A percentile compares a stretch with the other conserved stretches of the same genome.
phyloP scores from a whole-genome alignment of 23 red algal species.

The Pyropia yezoensis region DNA sequence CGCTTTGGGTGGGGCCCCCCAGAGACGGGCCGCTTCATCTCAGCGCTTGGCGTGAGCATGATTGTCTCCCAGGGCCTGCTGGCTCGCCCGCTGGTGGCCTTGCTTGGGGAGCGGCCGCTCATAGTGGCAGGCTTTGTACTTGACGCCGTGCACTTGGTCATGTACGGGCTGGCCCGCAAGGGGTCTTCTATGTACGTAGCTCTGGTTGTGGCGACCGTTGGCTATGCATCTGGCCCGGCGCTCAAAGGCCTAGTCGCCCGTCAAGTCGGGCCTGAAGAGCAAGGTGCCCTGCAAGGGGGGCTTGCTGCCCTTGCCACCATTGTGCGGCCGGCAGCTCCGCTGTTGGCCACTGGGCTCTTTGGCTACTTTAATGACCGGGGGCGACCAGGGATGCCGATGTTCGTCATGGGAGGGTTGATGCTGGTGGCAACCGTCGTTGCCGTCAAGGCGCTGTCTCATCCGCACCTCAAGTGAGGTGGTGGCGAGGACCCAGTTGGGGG shows the following conservation, averaged over 20 bases:
- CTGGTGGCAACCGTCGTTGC: constrained; percentile 8
- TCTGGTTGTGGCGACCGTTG: constrained; percentile 33
- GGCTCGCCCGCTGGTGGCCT: constrained; percentile 16
- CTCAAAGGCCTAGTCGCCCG: constrained; percentile 51
- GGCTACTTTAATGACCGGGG: constrained; percentile 21
- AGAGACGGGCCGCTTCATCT: constrained; percentile 44
- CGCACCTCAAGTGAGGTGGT: not conserved
- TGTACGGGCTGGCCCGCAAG: constrained; percentile 27
- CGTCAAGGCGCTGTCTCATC: not conserved
- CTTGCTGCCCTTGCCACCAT: constrained; percentile 29
- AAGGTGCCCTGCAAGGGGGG: constrained; percentile 48
- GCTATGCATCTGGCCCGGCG: constrained; percentile 28
- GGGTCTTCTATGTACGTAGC: constrained; percentile 14
- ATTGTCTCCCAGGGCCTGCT: constrained; percentile 41
- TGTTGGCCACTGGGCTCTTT: constrained; percentile 35
- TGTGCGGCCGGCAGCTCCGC: constrained; percentile 34
- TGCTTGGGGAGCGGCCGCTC: constrained; percentile 19
- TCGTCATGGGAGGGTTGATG: constrained; percentile 3
- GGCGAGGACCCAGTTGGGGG: too few species aligned
- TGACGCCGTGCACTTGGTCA: constrained; percentile 12
- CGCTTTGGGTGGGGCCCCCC: constrained; percentile 49
- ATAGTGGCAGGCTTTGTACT: constrained; percentile 22
- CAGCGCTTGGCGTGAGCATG: constrained; percentile 29
- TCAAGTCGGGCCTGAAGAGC: constrained; percentile 25
- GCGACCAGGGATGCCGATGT: constrained; percentile 16